Evolutionary conservation across 192 early-diverging fungal genomes (phyloP), one percentile per base, ranked within the genome.

Genomic region (Phlyctochytrium arcticum): DNA sequence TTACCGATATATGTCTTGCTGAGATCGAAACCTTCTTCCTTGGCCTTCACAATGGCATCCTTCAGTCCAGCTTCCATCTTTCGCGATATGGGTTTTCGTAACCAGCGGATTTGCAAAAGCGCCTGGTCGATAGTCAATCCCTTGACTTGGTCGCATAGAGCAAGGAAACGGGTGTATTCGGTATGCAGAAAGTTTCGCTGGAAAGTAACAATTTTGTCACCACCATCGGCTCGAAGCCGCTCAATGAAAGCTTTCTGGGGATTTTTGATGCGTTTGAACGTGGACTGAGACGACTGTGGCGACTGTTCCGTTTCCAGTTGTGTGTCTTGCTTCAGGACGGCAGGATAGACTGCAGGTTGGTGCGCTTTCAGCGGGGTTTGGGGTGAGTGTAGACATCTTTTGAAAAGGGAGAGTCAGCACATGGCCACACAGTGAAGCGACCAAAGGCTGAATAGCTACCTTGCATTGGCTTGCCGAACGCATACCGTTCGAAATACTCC

Each of bases 1-100:
- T 33, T 37, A 81, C 79, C 79, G 29, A 81, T 57, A 63, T 71
- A 81, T 24, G 79, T 81, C 36, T 72, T 75, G 23, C 53, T 42
- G 32, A 81, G 53, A 57, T 78, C 76, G 23, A 78, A 71, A 1
- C 65, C 70, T 12, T 49, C 48, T 47, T 74, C 71, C 49, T 78
- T 78, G 7, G 76, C 75, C 39, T 65, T 51, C 2, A 76, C 68
- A 34, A 81, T 67, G 10, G 69, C 69, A 27, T 77, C 68, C 19
- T 63, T 64, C 6, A 81, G 27, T 0, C 59, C 67, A 26, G 62
- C 57, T 35, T 65, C 46, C 33, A 76, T 49, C 47, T 71, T 68
- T 29, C 37, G 29, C 6, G 69, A 46, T 31, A 81, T 72, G 17
- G 53, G 70, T 47, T 75, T 71, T 24, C 66, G 42, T 37, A 64